Conservation (phyloP, 176 grass and related monocot species). For the Miscanthus lutarioriparius region DNA sequence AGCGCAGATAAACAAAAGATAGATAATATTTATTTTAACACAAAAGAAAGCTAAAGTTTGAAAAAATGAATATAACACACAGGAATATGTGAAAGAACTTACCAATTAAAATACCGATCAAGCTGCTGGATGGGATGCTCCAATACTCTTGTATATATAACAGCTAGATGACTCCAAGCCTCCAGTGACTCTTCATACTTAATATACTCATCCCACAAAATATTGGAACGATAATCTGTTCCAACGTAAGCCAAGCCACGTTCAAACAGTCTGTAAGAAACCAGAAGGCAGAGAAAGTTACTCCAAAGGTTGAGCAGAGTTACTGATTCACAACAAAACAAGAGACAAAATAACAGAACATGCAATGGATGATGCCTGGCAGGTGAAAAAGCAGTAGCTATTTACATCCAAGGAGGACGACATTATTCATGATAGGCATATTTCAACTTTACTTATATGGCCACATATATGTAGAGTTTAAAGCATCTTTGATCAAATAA, state of each 20-base stretch:
- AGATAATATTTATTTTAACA: not conserved
- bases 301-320: not conserved
- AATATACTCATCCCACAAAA: slow-evolving; percentile 98
- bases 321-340: not conserved
- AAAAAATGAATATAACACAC: not conserved
- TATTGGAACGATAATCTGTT: slow-evolving; percentile 86
- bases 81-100: not conserved
- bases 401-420: slow-evolving; percentile 38
- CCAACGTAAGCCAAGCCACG: slow-evolving; percentile 95
- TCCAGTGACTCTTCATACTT: slow-evolving; percentile 99
- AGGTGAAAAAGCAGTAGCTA: not conserved
- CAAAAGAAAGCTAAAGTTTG: not conserved
- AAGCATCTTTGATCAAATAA: not conserved
- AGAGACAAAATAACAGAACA: not conserved
- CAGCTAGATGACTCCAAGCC: slow-evolving; percentile 87
- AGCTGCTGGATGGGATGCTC: slow-evolving; percentile 93
- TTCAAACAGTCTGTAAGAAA: slow-evolving; percentile 79
- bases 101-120: slow-evolving; percentile 99
- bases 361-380: not conserved
- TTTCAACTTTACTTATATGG: not conserved
- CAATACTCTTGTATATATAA: slow-evolving; percentile 92
- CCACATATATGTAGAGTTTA: not conserved
- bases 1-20: not conserved
- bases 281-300: slow-evolving; percentile 1
- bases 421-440: not conserved